Evolutionary conservation across 2,329 filamentous ascomycete species (phyloP).

Genomic region (Colletotrichum sp.): DNA sequence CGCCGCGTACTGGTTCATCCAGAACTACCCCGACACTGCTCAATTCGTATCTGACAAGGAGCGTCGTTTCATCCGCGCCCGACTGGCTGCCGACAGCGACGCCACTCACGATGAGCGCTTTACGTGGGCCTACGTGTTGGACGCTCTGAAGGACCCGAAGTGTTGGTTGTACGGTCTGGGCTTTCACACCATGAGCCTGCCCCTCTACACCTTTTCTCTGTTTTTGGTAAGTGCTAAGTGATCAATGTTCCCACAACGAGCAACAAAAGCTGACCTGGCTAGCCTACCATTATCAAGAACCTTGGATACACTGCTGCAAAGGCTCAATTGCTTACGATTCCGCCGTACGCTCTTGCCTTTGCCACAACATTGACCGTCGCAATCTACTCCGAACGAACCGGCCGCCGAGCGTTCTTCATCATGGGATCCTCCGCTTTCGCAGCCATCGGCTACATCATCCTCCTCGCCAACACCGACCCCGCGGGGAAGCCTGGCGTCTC

Average conservation of each 20-base stretch:
- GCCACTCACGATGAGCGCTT: conserved; percentile 73
- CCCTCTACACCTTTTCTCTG: conserved; percentile 60
- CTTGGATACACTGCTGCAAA: conserved; percentile 59
- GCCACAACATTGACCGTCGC: conserved; percentile 63
- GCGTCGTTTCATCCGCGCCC: conserved; percentile 62
- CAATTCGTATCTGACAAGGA: conserved; percentile 61
- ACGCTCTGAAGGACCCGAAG: conserved; percentile 71
- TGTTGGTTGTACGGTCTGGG: conserved; percentile 75
- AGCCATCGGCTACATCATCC: conserved; percentile 66
- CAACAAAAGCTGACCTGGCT: neutral
- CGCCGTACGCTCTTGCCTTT: conserved; percentile 69
- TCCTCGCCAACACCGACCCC: conserved; percentile 57
- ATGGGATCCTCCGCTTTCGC: conserved; percentile 61
- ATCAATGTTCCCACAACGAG: accelerated
- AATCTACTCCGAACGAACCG: conserved; percentile 62
- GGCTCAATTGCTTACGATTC: conserved; percentile 65
- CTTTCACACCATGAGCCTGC: conserved; percentile 76
- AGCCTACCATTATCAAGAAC: conserved; percentile 58
- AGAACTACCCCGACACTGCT: conserved; percentile 68
- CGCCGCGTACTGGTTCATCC: conserved; percentile 63
- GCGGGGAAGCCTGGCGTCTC: conserved; percentile 56
- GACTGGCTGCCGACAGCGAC: conserved; percentile 72
- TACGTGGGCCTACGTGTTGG: conserved; percentile 67
- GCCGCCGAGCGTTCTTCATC: conserved; percentile 67
- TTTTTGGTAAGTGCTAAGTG: conserved; percentile 48